Evolutionary conservation across 306 rosid genomes (phyloP).

Genomic region (Lathyrus aphaca): DNA sequence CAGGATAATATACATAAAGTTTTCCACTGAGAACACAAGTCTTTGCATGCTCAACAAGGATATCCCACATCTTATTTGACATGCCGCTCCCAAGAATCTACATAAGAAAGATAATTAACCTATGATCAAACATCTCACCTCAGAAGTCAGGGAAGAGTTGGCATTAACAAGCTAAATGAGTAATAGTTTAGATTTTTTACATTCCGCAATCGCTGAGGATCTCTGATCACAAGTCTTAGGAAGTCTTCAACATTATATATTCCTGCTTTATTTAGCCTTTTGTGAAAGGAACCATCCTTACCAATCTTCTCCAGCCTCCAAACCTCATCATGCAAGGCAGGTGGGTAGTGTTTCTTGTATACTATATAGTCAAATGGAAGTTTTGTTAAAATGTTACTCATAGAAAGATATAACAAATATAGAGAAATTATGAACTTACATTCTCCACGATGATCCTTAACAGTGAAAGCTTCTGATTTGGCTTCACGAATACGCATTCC

Average conservation of each 20-base stretch:
- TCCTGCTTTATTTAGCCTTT: slow-evolving; percentile 74
- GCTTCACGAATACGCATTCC: slow-evolving; percentile 77
- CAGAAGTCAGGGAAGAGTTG: neutral
- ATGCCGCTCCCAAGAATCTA: slow-evolving; percentile 93
- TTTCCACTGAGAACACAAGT: slow-evolving; percentile 80
- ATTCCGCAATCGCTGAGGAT: slow-evolving; percentile 73
- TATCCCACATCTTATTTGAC: slow-evolving; percentile 96
- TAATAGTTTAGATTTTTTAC: slow-evolving; percentile 49
- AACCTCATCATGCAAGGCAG: slow-evolving; percentile 70
- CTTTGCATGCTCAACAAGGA: slow-evolving; percentile 84
- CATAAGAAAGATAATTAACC: slow-evolving; percentile 35
- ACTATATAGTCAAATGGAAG: slow-evolving; percentile 50
- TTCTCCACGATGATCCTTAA: slow-evolving; percentile 94
- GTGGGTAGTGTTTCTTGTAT: slow-evolving; percentile 92
- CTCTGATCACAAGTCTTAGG: slow-evolving; percentile 76
- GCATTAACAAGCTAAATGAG: slow-evolving; percentile 19
- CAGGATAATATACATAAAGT: slow-evolving; percentile 77
- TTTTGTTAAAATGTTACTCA: slow-evolving; percentile 21
- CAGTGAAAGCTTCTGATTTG: slow-evolving; percentile 85
- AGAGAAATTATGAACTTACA: slow-evolving; percentile 54
- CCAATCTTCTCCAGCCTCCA: slow-evolving; percentile 95
- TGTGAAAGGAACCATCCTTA: slow-evolving; percentile 90
- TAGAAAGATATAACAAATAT: slow-evolving; percentile 13
- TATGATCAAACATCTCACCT: slow-evolving; percentile 23
- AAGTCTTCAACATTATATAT: slow-evolving; percentile 72